Base-by-base conservation (phyloP, 305 asterid genomes). In the Fraxinus velutina region DNA sequence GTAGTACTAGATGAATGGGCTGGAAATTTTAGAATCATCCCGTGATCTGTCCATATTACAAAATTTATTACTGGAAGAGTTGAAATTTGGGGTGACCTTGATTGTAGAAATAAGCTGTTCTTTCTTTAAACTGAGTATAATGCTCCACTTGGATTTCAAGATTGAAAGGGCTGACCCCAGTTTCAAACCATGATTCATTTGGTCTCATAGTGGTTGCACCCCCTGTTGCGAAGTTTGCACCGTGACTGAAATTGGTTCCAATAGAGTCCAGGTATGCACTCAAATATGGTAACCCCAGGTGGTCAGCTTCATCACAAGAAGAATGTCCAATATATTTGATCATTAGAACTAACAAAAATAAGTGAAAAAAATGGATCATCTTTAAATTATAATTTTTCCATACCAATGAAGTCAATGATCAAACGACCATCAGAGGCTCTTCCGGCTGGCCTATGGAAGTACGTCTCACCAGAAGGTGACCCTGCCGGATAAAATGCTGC, bases 351-450 rank as follows among this genome's bases (percentile, higher is more conserved):
- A 17, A 55, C 27, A 55, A 27, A 50, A 76, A 36, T 24, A 10
- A 52, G 27, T 17, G 13, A n/a, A 77, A 55, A 29, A 4, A n/a
- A 12, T 8, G 42, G 9, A 2, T 21, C 34, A 37, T 21, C 8
- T 64, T 66, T 22, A 29, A 80, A 32, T 29, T 32, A 10, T n/a
- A 30, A 42, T 13, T 19, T 47, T 50, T 47, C 33, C 55, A 76
- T 88, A 92, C 97, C 96, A 0, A 93, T 81, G 68, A 94, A 93
- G 83, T 94, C 97, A n/a, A 94, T 81, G 82, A 93, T 85, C 15
- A 94, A 91, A 77, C 97, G 96, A n/a, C 97, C 97, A 79, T 94
- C 96, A 12, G 90, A 87, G 44, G 82, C 93, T 66, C 97, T 84
- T 8, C 97, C 97, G 1, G 79, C 89, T 0, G 97, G 97, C 66